phyloP scores from a whole-genome alignment of 179 eudicot species.

The Patellifolia procumbens region DNA sequence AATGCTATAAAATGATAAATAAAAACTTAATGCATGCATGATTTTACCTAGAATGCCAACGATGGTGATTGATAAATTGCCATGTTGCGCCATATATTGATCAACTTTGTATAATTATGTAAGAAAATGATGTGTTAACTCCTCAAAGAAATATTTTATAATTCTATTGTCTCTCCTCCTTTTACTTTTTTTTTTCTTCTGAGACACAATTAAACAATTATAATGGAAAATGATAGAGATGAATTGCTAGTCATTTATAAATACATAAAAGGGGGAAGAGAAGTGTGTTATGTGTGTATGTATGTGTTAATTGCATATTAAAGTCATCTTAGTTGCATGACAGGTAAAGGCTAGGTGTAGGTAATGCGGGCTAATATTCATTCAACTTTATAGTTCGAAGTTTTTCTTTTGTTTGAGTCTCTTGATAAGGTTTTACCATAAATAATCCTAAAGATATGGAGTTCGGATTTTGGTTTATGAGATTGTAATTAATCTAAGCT shows the following conservation, averaged over 20 bases:
- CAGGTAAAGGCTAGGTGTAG: constrained; percentile 19
- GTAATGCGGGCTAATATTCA: constrained; percentile 15
- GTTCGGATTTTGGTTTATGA: too few relatives aligned
- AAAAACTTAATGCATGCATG: not conserved
- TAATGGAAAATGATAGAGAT: constrained; percentile 14
- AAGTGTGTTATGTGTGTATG: constrained; percentile 14
- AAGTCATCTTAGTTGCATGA: constrained; percentile 28
- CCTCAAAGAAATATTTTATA: not conserved
- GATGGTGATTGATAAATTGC: constrained; percentile 15
- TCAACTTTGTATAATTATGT: not conserved
- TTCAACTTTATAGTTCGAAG: not conserved
- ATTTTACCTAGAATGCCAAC: constrained; percentile 37
- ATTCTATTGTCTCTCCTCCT: not conserved
- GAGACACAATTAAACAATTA: not conserved
- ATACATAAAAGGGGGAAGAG: constrained; percentile 1
- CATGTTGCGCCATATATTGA: constrained; percentile 4
- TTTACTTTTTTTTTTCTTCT: not conserved
- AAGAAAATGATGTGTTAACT: not conserved
- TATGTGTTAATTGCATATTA: not conserved
- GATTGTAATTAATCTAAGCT: too few relatives aligned
- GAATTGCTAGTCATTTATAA: constrained; percentile 1
- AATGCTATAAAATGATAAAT: not conserved
- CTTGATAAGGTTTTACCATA: too few relatives aligned
- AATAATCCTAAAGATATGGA: too few relatives aligned
- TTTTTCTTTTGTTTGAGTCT: too few relatives aligned